Conservation (phyloP, 306 rosid genomes). For the Gleditsia sinensis region DNA sequence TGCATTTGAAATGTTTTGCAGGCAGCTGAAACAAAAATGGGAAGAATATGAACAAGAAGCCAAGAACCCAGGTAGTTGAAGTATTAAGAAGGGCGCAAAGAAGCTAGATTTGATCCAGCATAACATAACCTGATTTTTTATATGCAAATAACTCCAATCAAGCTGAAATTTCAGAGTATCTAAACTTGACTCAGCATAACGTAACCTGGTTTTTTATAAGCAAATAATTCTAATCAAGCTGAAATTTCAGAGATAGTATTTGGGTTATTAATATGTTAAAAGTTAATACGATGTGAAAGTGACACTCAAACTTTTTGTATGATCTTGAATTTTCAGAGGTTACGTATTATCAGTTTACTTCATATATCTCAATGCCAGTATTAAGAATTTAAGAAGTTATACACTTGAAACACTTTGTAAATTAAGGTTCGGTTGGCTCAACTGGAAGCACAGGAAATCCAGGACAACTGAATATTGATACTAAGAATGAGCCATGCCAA, state of each 20-base stretch:
- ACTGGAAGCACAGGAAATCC: neutral
- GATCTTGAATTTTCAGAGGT: neutral
- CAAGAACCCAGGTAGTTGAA: neutral
- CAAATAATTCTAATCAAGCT: constrained; percentile 29
- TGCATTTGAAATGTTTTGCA: neutral
- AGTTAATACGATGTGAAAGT: neutral
- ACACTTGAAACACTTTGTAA: constrained; percentile 10
- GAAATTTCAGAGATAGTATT: constrained; percentile 2
- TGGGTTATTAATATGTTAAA: neutral
- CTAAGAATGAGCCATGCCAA: neutral
- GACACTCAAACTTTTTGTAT: neutral
- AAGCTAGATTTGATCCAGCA: constrained; percentile 8
- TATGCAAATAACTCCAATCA: constrained; percentile 27
- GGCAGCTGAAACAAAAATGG: neutral
- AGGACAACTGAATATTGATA: neutral
- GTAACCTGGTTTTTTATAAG: neutral
- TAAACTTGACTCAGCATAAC: neutral
- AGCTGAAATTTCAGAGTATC: constrained; percentile 19
- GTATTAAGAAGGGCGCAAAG: neutral
- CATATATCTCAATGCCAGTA: neutral
- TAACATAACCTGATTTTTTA: neutral
- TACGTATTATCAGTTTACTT: constrained; percentile 9
- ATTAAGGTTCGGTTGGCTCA: neutral
- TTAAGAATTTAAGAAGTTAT: neutral
- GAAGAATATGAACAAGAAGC: neutral